These are phyloP conservation scores for Monosporascus ibericus DNA, from an alignment of 2,329 filamentous ascomycete genomes.

Conservation along the genomic window DNA sequence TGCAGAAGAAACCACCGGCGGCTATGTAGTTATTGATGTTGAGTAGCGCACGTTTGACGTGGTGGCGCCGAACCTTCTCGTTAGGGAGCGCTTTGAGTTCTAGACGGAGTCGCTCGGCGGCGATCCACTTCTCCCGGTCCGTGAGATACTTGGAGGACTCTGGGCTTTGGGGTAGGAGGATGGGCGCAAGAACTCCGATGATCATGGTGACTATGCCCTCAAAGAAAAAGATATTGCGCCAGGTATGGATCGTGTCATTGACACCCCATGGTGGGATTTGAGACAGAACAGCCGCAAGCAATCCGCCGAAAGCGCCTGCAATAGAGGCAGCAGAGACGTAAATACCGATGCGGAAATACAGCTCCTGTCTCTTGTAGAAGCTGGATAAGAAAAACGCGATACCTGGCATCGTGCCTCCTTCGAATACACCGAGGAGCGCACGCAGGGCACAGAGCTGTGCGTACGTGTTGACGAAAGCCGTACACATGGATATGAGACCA, in stretches of 20 bases:
- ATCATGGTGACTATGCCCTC: conserved; percentile 50
- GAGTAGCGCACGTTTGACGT: conserved; percentile 44
- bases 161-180: conserved; percentile 46
- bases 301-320: conserved; percentile 51
- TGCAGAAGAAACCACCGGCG: conserved; percentile 51
- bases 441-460: conserved; percentile 40
- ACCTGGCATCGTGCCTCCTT: conserved; percentile 53
- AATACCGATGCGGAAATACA: conserved; percentile 49
- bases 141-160: conserved; percentile 43
- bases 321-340: conserved; percentile 49
- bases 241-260: conserved; percentile 37
- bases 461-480: conserved; percentile 45
- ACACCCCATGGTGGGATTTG: conserved; percentile 47
- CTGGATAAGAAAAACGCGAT: conserved; percentile 50
- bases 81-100: conserved; percentile 41
- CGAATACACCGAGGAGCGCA: conserved; percentile 46
- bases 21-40: conserved; percentile 56
- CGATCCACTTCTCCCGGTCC: conserved; percentile 48
- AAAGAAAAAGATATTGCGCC: conserved; percentile 59
- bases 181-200: conserved; percentile 40
- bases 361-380: conserved; percentile 51
- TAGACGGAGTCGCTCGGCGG: conserved; percentile 41
- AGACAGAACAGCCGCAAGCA: conserved; percentile 46
- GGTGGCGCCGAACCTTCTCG: conserved; percentile 40
- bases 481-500: conserved; percentile 47